Evolutionary conservation across 2,329 filamentous ascomycete genomes (phyloP).

Genomic region (Penicillium sp.): DNA sequence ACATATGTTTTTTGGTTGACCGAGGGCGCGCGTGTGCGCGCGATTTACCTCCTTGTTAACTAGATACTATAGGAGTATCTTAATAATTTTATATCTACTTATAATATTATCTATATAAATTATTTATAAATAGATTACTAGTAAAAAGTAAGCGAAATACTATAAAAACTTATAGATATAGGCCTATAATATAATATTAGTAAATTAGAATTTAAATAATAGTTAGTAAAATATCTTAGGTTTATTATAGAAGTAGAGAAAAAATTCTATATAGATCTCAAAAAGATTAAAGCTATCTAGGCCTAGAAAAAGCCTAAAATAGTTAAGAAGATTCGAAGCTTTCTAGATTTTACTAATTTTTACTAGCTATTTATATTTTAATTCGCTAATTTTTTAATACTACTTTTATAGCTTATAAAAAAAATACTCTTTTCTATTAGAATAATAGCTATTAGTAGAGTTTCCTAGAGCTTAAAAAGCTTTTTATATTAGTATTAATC

Average conservation of each 20-base stretch:
- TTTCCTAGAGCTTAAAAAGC: conserved; percentile 1
- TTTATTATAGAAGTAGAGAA: conserved; percentile 3
- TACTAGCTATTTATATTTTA: conserved; percentile 2
- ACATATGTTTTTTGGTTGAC: too few species aligned
- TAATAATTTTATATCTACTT: conserved; percentile 5
- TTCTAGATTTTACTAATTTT: conserved; percentile 5
- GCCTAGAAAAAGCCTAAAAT: conserved; percentile 2
- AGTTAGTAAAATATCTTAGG: conserved; percentile 1
- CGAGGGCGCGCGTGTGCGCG: too few species aligned
- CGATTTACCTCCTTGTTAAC: too few species aligned
- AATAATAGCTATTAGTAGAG: background rate
- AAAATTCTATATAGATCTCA: conserved; percentile 14
- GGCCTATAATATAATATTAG: conserved; percentile 3
- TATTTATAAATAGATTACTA: conserved; percentile 1
- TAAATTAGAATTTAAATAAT: conserved; percentile 1
- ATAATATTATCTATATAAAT: conserved; percentile 8
- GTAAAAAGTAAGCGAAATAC: background rate
- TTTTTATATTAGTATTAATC: conserved; percentile 2
- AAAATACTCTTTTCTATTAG: conserved; percentile 2
- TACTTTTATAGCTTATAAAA: conserved; percentile 2
- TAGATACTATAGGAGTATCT: conserved; percentile 5
- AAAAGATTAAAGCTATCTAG: conserved; percentile 13
- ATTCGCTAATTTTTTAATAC: background rate
- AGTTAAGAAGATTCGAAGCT: conserved; percentile 2
- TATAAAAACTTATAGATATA: conserved; percentile 2